Evolutionary conservation across 176 grass and related monocot genomes (phyloP).

Genomic region (Cenchrus purpureus): DNA sequence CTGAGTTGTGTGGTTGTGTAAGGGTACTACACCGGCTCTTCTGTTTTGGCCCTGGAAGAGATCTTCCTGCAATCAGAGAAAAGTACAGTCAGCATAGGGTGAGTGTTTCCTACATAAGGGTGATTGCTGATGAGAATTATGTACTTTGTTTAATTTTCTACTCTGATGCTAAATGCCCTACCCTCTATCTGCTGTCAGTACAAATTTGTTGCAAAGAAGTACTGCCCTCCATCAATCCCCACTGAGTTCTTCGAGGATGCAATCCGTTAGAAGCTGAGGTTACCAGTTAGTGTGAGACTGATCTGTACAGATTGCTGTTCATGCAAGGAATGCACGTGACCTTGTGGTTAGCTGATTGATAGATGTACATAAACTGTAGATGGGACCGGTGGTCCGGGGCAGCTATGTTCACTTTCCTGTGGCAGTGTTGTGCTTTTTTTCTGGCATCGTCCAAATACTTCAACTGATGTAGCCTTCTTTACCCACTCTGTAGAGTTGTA

Average conservation of each 20-base stretch:
- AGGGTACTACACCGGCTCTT: slow-evolving; percentile 68
- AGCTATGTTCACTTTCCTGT: slow-evolving; percentile 19
- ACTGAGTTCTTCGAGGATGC: slow-evolving; percentile 66
- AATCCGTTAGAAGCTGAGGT: slow-evolving; percentile 35
- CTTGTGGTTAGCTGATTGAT: slow-evolving; percentile 40
- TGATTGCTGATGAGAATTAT: slow-evolving; percentile 20
- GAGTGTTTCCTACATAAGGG: slow-evolving; percentile 20
- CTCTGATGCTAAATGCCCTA: slow-evolving; percentile 25
- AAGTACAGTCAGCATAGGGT: slow-evolving; percentile 98
- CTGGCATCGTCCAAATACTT: slow-evolving; percentile 11
- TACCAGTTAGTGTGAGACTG: not conserved
- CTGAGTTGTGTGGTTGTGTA: slow-evolving; percentile 63
- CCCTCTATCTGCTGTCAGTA: slow-evolving; percentile 51
- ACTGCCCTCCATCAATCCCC: slow-evolving; percentile 73
- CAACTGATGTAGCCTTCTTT: not conserved
- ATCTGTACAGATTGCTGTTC: slow-evolving; percentile 40
- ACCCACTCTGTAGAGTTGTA: not conserved
- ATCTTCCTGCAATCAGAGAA: slow-evolving; percentile 81
- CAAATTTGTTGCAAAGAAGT: slow-evolving; percentile 94
- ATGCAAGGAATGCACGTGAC: slow-evolving; percentile 12
- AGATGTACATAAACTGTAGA: slow-evolving; percentile 20
- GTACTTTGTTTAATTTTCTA: slow-evolving; percentile 11
- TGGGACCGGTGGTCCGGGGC: not conserved
- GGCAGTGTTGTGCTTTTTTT: slow-evolving; percentile 19
- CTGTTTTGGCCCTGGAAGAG: slow-evolving; percentile 59